Evolutionary conservation across 768 basidiomycete species (phyloP), one percentile per base, ranked within the genome.

Genomic region (Albatrellus ellisii): DNA sequence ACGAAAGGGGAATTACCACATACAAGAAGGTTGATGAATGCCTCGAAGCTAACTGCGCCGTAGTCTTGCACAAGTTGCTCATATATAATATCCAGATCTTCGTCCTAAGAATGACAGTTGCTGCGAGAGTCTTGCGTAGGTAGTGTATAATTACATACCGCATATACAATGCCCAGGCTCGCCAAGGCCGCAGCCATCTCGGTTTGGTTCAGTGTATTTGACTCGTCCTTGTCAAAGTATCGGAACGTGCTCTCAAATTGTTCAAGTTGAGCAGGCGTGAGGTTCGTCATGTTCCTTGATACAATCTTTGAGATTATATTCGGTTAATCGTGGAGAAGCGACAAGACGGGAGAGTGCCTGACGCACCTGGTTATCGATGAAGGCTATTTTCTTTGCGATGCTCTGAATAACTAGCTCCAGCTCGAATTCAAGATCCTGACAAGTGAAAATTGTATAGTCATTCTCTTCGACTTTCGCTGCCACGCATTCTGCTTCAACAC

Each of bases 181-280:
- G 92, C 91, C 12, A 99, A 68, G 1, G 95, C 95, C 9, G 89
- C 87, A n/a, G 81, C 74, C 73, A 95, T 83, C 60, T 97, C 90
- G 5, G 86, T 70, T 45, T 80, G 56, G 45, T 72, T 76, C 28
- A 98, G 72, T 0, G 88, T 90, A 56, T 97, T 95, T 28, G 82
- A 78, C 52, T 87, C 83, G 51, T 97, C 91, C 47, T 77, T 77
- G 61, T 97, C 94, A 54, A 99, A 99, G 63, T 97, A 92, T 39
- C 92, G 77, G 77, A 99, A 98, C 1, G 91, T 94, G 56, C 81
- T 77, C 60, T 98, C 94, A 51, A 95, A 94, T 55, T 97, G 91
- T 56, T 98, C 94, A 18, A 98, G 68, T 56, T 91, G 89, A 11
- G 89, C 91, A 0, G 95, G 91, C 0, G 94, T 94, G 48, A 99